Evolutionary conservation across 1,139 yeast species (phyloP).

Genomic region (Yamadazyma jaroonii): DNA sequence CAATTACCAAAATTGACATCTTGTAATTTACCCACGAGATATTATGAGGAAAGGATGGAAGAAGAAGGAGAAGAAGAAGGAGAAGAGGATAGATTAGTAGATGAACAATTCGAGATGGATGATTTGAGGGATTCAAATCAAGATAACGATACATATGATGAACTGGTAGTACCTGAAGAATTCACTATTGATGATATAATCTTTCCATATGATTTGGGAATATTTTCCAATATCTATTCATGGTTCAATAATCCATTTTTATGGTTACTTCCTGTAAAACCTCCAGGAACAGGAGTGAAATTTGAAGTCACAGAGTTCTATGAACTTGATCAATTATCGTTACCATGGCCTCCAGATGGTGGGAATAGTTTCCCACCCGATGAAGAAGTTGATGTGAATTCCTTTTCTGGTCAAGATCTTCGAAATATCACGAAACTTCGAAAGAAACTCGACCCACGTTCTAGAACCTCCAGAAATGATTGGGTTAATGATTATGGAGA

Average conservation of each 20-base stretch:
- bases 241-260: constrained; percentile 56
- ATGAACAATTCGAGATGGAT: not conserved
- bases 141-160: not conserved
- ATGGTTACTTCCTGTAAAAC: constrained; percentile 72
- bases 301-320: constrained; percentile 54
- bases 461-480: constrained; percentile 33
- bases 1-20: constrained; percentile 46
- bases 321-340: constrained; percentile 57
- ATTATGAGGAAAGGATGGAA: constrained; percentile 16
- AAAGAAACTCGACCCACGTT: constrained; percentile 27
- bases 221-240: constrained; percentile 48
- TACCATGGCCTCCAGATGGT: constrained; percentile 93
- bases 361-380: constrained; percentile 40
- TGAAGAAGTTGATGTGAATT: constrained; percentile 19
- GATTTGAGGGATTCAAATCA: not conserved
- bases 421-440: constrained; percentile 20
- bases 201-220: constrained; percentile 81
- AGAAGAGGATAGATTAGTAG: constrained; percentile 6
- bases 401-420: constrained; percentile 14
- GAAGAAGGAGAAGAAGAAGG: constrained; percentile 11
- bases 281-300: constrained; percentile 41
- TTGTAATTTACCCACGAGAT: constrained; percentile 35
- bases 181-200: constrained; percentile 57
- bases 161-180: constrained; percentile 20
- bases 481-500: constrained; percentile 88